Percentiles rank a stretch among this genome's conserved stretches.
These are phyloP conservation scores for Vicia sativa DNA, from an alignment of 306 rosid genomes.

Conservation along the genomic window DNA sequence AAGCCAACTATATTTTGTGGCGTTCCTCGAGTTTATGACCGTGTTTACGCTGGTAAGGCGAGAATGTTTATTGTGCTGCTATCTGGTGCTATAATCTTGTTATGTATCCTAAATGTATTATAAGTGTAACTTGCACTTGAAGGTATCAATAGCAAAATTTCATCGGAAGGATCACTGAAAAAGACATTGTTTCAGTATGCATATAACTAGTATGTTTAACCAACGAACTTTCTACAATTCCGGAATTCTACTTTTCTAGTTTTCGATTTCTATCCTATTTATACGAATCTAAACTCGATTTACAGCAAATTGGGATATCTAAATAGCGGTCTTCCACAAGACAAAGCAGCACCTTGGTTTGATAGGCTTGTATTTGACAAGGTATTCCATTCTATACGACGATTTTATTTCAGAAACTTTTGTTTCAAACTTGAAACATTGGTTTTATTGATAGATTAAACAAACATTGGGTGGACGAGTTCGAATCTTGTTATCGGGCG, in stretches of 20 bases:
- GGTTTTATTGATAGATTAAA: conserved; percentile 56
- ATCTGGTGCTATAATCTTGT: no score
- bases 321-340: conserved; percentile 80
- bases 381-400: conserved; percentile 49
- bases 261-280: conserved; percentile 15
- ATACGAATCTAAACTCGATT: conserved; percentile 43
- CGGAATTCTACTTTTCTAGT: conserved; percentile 9
- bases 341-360: conserved; percentile 77
- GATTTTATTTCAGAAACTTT: conserved; percentile 16
- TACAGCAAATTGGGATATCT: conserved; percentile 84
- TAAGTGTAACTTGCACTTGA: conserved; percentile 26
- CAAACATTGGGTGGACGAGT: conserved; percentile 84
- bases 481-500: conserved; percentile 80
- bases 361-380: conserved; percentile 85
- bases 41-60: conserved; percentile 64
- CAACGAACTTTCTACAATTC: not conserved
- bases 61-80: not conserved
- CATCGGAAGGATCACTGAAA: conserved; percentile 69
- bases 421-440: conserved; percentile 23
- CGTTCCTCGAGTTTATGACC: conserved; percentile 89
- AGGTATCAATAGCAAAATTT: conserved; percentile 69
- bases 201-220: conserved; percentile 69
- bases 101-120: not conserved
- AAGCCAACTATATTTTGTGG: conserved; percentile 85
- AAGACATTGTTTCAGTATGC: conserved; percentile 77